phyloP scores from a whole-genome alignment of 257 asterid genomes.

The Scutellaria galericulata region DNA sequence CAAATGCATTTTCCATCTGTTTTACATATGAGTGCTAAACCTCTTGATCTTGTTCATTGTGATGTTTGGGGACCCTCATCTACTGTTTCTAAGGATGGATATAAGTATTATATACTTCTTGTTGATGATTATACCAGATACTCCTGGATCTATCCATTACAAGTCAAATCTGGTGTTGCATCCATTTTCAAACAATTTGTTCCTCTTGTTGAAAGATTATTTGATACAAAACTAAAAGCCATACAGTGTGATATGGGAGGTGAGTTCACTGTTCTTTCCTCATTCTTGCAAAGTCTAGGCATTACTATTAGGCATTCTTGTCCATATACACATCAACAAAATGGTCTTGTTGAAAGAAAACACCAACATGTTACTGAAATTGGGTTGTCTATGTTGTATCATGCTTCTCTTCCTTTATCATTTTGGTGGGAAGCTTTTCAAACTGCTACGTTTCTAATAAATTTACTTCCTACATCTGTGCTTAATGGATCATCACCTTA shows the following conservation, averaged over 20 bases:
- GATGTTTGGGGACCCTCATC: neutral
- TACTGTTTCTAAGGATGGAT: neutral
- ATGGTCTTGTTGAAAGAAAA: too few relatives aligned
- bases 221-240: neutral
- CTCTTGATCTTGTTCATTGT: neutral
- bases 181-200: neutral
- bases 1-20: neutral
- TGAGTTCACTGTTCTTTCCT: neutral
- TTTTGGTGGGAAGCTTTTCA: too few relatives aligned
- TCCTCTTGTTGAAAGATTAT: neutral
- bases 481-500: too few relatives aligned
- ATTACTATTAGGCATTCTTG: neutral
- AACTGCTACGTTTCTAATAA: too few relatives aligned
- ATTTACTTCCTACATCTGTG: too few relatives aligned
- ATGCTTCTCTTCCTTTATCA: too few relatives aligned
- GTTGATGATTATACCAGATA: conserved; percentile 1
- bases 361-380: too few relatives aligned
- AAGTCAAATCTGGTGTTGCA: neutral
- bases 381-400: too few relatives aligned
- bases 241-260: neutral
- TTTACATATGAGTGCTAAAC: neutral
- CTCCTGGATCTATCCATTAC: neutral
- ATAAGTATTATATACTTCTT: neutral
- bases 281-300: neutral
- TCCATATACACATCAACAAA: too few relatives aligned